phyloP scores from a whole-genome alignment of 257 asterid genomes.

The Nicotiana obtusifolia region DNA sequence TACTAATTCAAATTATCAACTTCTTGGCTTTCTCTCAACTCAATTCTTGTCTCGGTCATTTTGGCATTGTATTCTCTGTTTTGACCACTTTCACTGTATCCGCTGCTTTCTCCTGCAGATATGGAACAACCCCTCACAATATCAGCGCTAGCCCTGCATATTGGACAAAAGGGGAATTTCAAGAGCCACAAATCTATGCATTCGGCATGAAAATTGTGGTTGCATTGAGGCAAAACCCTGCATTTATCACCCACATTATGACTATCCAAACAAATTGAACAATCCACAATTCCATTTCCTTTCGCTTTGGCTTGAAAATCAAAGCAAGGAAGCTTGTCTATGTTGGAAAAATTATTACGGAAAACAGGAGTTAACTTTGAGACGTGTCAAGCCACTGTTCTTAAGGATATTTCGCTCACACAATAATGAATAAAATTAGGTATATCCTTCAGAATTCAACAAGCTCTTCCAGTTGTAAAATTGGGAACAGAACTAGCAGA shows the following conservation, averaged over 20 bases:
- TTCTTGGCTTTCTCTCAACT: conserved; percentile 2
- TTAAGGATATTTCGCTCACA: no score
- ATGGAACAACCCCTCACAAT: neutral
- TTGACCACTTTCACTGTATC: conserved; percentile 7
- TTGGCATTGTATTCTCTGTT: neutral
- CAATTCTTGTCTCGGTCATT: neutral
- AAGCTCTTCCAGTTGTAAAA: no score
- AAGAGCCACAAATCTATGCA: conserved; percentile 75
- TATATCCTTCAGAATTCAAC: no score
- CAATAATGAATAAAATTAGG: no score
- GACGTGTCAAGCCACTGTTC: no score
- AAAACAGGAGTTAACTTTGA: no score
- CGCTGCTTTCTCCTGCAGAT: conserved; percentile 16
- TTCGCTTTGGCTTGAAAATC: conserved; percentile 40
- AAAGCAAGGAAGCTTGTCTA: conserved; percentile 74
- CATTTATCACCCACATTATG: conserved; percentile 55
- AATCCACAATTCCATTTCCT: conserved; percentile 43
- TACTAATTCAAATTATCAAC: neutral
- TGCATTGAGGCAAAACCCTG: conserved; percentile 58
- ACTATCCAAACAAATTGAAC: conserved; percentile 62
- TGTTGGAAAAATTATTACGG: no score
- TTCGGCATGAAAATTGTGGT: conserved; percentile 63
- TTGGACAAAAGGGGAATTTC: conserved; percentile 48
- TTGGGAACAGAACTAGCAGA: no score
- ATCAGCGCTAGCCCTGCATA: conserved; percentile 55